Conservation (phyloP, 1,139 yeast species). For the Candida neerlandica region DNA sequence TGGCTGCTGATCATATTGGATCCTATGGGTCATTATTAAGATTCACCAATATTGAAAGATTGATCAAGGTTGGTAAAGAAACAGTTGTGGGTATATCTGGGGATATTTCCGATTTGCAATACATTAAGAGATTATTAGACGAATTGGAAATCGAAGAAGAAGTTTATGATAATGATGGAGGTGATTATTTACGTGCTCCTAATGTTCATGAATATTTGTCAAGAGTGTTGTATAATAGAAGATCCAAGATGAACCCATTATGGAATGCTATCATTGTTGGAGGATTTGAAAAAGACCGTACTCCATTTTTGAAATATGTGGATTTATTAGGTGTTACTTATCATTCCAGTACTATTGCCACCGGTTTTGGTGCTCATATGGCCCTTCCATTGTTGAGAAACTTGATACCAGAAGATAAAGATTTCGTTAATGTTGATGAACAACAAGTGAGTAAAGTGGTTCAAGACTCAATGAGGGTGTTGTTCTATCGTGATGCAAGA, state of each 20-base stretch:
- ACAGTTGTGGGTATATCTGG: slow-evolving; percentile 95
- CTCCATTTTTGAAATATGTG: slow-evolving; percentile 78
- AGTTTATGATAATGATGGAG: slow-evolving; percentile 78
- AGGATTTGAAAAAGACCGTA: slow-evolving; percentile 71
- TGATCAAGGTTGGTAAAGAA: slow-evolving; percentile 77
- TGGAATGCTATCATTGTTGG: slow-evolving; percentile 96
- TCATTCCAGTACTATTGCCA: slow-evolving; percentile 85
- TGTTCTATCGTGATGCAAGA: slow-evolving; percentile 95
- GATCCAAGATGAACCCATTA: slow-evolving; percentile 91
- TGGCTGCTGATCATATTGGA: slow-evolving; percentile 95
- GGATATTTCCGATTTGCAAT: slow-evolving; percentile 92
- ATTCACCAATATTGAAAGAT: slow-evolving; percentile 81
- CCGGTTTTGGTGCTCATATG: slow-evolving; percentile 95
- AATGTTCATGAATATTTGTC: slow-evolving; percentile 88
- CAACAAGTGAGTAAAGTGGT: slow-evolving; percentile 75
- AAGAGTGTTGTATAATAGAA: slow-evolving; percentile 80
- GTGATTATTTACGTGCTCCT: slow-evolving; percentile 73
- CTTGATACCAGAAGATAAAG: slow-evolving; percentile 77
- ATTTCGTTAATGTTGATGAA: slow-evolving; percentile 67
- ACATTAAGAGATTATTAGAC: slow-evolving; percentile 72
- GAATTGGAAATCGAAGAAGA: slow-evolving; percentile 75
- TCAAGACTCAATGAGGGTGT: slow-evolving; percentile 88
- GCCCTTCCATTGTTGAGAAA: slow-evolving; percentile 91
- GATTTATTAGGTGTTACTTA: slow-evolving; percentile 92
- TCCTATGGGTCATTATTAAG: slow-evolving; percentile 91